Evolutionary conservation across 495 filamentous ascomycete species (phyloP), one percentile per base, ranked within the genome.

Genomic region (Chaetomium tenue): DNA sequence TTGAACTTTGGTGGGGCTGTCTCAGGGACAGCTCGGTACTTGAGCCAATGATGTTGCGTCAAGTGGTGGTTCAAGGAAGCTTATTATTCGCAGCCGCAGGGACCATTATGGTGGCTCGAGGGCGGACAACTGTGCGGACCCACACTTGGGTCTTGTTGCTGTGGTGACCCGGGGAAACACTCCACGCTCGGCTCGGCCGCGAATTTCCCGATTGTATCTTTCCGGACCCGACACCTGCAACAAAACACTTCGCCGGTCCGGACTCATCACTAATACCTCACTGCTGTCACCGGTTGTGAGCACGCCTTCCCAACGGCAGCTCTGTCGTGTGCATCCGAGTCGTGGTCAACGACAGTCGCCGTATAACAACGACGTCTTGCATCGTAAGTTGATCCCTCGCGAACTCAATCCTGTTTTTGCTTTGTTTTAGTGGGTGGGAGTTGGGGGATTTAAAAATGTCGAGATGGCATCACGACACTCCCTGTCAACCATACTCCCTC

Each of bases 1-100:
- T 63, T 48, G 60, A 60, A 60, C 53, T 63, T 39, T 59, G 46
- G 65, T 55, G 65, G 64, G 64, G 46, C 46, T n/a, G 11, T 47
- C 46, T 7, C 47, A 33, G 28, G 16, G 40, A 15, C 11, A 18
- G 13, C 56, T 37, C 33, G 33, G 33, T 11, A 37, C 33, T 37
- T 37, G 33, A 57, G 50, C 65, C 65, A 63, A 67, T 67, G 20
- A 28, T 18, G 18, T 50, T 44, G 53, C 52, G 28, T 16, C 42
- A 33, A 42, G n/a, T 30, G 12, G 16, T 11, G 18, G 60, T 42
- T 37, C 46, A 37, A 12, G 37, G 37, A 52, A 63, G 54, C 65
- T 66, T 66, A 60, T 66, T 63, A 60, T 54, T 54, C 18, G 47
- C 26, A 25, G 33, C 33, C 1, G 33, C 33, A 37, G 8, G 6